Evolutionary conservation across 495 filamentous ascomycete species (phyloP), one percentile per base, ranked within the genome.

Genomic region (Podospora fimiseda): DNA sequence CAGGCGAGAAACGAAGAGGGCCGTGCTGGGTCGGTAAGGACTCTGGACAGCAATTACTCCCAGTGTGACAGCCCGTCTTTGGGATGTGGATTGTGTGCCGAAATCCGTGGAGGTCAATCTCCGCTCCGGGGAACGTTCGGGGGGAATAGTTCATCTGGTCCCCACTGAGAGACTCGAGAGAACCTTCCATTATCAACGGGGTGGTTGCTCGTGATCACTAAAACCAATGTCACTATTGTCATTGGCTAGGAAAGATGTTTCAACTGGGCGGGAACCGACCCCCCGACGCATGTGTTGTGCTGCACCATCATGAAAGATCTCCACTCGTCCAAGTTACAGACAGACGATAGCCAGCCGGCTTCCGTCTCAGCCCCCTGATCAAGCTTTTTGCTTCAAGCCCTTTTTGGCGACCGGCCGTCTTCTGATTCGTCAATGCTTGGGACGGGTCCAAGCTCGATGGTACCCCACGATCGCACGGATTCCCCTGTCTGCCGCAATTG

Each of bases 201-300:
- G 15, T 11, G 40, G 14, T 44, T 1, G 18, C 39, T 23, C 48
- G 16, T 19, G 36, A 33, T 24, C n/a, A 33, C 9, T 42, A 27
- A 37, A 44, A 27, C 20, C 22, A 2, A 20, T 40, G 33, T 16
- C 33, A n/a, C 11, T 16, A 6, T 42, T 27, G 45, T 39, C n/a
- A 38, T 60, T 57, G 57, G 60, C 40, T 40, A n/a, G 16, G 16
- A 27, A 8, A 9, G 11, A 54, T 44, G 59, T 61, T 58, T 65
- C 53, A 53, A 65, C 45, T 21, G 16, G 27, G 39, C 52, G 57
- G 61, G 49, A 56, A 22, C 42, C 47, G 36, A 38, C 40, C 37
- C 52, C 51, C 51, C 53, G 50, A 42, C 46, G 52, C 50, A 43
- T 18, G n/a, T n/a, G 16, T 27, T 48, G 44, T 60, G 52, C 50